phyloP scores from a whole-genome alignment of 2,329 filamentous ascomycete species.

The Aureobasidium zeae region DNA sequence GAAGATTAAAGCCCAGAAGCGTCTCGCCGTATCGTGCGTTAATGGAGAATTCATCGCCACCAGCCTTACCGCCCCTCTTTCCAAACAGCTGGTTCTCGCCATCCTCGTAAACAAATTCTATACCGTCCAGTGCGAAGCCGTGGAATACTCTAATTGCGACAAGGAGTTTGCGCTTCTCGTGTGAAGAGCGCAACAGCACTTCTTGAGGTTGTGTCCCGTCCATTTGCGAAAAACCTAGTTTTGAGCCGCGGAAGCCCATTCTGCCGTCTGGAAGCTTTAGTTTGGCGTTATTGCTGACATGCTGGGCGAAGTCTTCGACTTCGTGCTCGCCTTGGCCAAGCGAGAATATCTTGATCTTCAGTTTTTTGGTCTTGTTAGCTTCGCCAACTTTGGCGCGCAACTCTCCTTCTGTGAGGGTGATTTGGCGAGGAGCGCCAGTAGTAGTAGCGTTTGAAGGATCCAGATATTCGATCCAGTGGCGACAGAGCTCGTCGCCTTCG shows the following conservation, averaged over 20 bases:
- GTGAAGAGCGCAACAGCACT: conserved; percentile 61
- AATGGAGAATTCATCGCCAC: conserved; percentile 66
- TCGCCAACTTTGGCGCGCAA: conserved; percentile 63
- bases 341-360: conserved; percentile 68
- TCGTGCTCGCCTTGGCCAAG: conserved; percentile 63
- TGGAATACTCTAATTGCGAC: conserved; percentile 68
- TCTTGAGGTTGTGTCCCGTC: conserved; percentile 62
- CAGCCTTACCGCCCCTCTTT: conserved; percentile 60
- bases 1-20: conserved; percentile 74
- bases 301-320: conserved; percentile 63
- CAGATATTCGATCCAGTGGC: conserved; percentile 70
- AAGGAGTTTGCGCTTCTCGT: conserved; percentile 62
- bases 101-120: conserved; percentile 93
- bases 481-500: conserved; percentile 73
- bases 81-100: conserved; percentile 77
- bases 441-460: conserved; percentile 50
- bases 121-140: conserved; percentile 66
- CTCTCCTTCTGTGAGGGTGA: conserved; percentile 65
- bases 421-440: conserved; percentile 54
- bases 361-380: conserved; percentile 56
- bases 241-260: conserved; percentile 65
- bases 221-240: conserved; percentile 63
- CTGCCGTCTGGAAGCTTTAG: conserved; percentile 69
- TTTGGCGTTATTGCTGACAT: conserved; percentile 60
- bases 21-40: conserved; percentile 80